Evolutionary conservation across 2,329 filamentous ascomycete genomes (phyloP).

Genomic region (Botrytis galanthina): DNA sequence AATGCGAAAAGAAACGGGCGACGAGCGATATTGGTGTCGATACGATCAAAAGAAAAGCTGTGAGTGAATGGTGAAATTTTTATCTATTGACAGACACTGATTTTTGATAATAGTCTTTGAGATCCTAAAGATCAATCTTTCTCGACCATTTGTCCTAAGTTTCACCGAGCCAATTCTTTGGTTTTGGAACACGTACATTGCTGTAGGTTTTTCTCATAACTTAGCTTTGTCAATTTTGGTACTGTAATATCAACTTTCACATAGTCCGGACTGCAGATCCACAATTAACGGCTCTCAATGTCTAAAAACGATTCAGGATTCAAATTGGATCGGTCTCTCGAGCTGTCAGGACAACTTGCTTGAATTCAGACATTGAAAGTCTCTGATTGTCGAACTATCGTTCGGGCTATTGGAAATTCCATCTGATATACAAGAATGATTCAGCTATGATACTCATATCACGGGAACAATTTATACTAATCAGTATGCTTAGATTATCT

Average conservation of each 20-base stretch:
- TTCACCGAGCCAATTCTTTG: conserved; percentile 78
- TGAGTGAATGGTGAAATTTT: background rate
- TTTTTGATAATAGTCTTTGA: conserved; percentile 53
- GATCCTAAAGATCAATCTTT: conserved; percentile 72
- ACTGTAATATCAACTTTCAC: background rate
- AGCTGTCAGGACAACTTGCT: background rate
- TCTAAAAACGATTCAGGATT: background rate
- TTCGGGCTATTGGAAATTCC: background rate
- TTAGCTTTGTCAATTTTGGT: background rate
- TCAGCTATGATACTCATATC: background rate
- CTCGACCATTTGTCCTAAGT: conserved; percentile 73
- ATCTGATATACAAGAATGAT: background rate
- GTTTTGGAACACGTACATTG: conserved; percentile 68
- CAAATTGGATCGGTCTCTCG: background rate
- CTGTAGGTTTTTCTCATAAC: conserved; percentile 39
- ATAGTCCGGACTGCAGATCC: background rate
- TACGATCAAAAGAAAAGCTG: conserved; percentile 46
- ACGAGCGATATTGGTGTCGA: conserved; percentile 72
- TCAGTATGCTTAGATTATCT: conserved; percentile 55
- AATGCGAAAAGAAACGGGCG: conserved; percentile 64
- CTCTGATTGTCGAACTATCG: background rate
- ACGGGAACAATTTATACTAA: background rate
- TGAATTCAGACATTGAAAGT: background rate
- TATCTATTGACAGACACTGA: conserved; percentile 3
- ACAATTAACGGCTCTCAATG: background rate